Evolutionary conservation across 2,329 filamentous ascomycete species (phyloP).

Genomic region (Aaosphaeria arxii): DNA sequence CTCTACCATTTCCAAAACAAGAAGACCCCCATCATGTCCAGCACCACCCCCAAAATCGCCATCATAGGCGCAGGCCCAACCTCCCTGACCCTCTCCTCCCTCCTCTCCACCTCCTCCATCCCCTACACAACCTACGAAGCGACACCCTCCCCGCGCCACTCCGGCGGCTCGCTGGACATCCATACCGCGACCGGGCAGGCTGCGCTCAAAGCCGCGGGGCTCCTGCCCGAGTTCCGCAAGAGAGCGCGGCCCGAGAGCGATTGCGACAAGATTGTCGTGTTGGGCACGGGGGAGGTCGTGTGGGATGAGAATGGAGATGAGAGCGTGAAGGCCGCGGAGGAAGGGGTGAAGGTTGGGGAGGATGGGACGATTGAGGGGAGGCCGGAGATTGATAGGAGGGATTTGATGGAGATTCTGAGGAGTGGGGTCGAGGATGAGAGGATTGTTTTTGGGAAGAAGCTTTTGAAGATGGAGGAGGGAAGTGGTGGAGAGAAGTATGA

Average conservation of each 20-base stretch:
- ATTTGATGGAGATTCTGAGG: conserved; percentile 40
- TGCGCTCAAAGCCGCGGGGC: conserved; percentile 50
- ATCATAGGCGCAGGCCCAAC: conserved; percentile 40
- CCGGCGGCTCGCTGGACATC: conserved; percentile 47
- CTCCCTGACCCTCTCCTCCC: conserved; percentile 52
- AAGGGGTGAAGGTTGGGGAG: conserved; percentile 16
- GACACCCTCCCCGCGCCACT: conserved; percentile 29
- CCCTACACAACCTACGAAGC: conserved; percentile 49
- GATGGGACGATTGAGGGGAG: conserved; percentile 3
- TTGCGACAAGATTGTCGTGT: conserved; percentile 46
- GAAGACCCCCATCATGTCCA: not conserved
- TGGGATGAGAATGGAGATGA: conserved; percentile 24
- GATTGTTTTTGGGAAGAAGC: conserved; percentile 3
- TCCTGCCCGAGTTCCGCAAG: conserved; percentile 51
- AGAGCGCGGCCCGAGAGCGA: conserved; percentile 54
- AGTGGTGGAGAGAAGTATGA: conserved; percentile 12
- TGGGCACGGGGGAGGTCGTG: conserved; percentile 21
- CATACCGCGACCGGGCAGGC: conserved; percentile 51
- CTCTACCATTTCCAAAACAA: too few relatives aligned
- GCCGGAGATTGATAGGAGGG: conserved; percentile 52
- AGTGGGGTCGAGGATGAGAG: conserved; percentile 32
- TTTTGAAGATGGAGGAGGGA: conserved; percentile 35
- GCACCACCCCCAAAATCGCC: conserved; percentile 23
- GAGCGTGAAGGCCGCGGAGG: conserved; percentile 42
- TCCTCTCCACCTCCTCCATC: conserved; percentile 49